Conservation (phyloP, 2,329 filamentous ascomycete genomes). For the Diplodia sapinea region DNA sequence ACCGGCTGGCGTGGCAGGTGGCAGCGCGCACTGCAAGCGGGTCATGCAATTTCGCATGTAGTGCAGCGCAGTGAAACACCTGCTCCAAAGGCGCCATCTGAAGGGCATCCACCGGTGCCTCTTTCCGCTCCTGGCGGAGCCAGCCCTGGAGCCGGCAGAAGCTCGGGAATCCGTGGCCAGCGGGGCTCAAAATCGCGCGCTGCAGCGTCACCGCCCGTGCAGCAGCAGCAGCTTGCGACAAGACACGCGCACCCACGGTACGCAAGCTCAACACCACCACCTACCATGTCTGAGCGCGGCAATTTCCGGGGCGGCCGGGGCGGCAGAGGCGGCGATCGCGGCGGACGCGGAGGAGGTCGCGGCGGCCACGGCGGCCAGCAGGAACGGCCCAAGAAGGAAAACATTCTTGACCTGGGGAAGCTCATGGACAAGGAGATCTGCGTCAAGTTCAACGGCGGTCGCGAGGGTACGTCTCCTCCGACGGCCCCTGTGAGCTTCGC, state of each 20-base stretch:
- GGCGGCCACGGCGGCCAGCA: slow-evolving; percentile 43
- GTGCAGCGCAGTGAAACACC: not conserved
- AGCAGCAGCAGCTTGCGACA: slow-evolving; percentile 18
- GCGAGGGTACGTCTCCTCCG: slow-evolving; percentile 69
- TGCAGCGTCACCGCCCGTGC: slow-evolving; percentile 28
- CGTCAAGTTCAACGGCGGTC: slow-evolving; percentile 95
- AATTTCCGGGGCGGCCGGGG: slow-evolving; percentile 54
- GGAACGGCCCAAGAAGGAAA: slow-evolving; percentile 95
- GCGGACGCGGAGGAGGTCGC: slow-evolving; percentile 37
- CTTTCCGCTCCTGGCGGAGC: slow-evolving; percentile 17
- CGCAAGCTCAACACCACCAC: slow-evolving; percentile 13
- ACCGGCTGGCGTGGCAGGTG: not conserved
- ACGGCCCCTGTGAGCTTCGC: slow-evolving; percentile 27
- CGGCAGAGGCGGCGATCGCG: slow-evolving; percentile 38
- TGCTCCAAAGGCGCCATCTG: not conserved
- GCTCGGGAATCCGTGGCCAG: not conserved
- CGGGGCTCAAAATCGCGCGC: slow-evolving; percentile 12
- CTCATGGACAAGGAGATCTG: slow-evolving; percentile 97
- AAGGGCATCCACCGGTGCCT: not conserved
- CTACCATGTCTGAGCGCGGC: slow-evolving; percentile 62
- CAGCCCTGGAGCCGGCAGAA: not conserved
- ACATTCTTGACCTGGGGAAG: slow-evolving; percentile 92
- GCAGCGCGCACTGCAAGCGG: not conserved
- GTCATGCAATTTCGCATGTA: not conserved
- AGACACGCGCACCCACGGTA: slow-evolving; percentile 11